Evolutionary conservation across 2,329 filamentous ascomycete species (phyloP).

Genomic region (Chrysoporthe deuterocubensis): DNA sequence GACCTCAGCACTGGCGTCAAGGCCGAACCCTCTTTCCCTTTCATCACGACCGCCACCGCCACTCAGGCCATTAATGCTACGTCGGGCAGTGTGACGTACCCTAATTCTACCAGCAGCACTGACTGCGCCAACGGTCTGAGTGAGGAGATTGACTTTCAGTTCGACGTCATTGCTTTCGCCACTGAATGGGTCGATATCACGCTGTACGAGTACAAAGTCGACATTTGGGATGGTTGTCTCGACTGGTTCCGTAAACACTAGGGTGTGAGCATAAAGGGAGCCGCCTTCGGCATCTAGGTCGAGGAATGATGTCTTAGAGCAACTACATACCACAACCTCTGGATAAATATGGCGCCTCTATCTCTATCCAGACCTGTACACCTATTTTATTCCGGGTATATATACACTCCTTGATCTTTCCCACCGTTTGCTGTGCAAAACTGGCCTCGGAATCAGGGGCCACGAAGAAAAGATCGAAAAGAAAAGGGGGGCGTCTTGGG

Average conservation of each 20-base stretch:
- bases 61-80: constrained; percentile 25
- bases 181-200: constrained; percentile 18
- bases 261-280: background rate
- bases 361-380: too few relatives aligned
- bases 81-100: constrained; percentile 13
- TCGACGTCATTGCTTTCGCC: constrained; percentile 25
- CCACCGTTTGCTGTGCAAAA: too few relatives aligned
- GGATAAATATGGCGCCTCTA: too few relatives aligned
- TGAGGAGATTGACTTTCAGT: constrained; percentile 19
- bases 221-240: constrained; percentile 23
- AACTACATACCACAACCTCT: too few relatives aligned
- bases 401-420: too few relatives aligned
- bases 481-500: too few relatives aligned
- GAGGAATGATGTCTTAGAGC: too few relatives aligned
- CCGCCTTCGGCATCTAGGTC: background rate
- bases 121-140: constrained; percentile 26
- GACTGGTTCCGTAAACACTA: constrained; percentile 5
- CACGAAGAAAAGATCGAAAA: too few relatives aligned
- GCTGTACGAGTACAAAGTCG: constrained; percentile 23
- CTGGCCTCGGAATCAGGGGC: too few relatives aligned
- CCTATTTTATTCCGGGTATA: too few relatives aligned
- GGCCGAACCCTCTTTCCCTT: constrained; percentile 26
- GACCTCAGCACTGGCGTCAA: constrained; percentile 28
- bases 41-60: constrained; percentile 22
- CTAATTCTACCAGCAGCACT: constrained; percentile 23